Evolutionary conservation across 2,329 filamentous ascomycete genomes (phyloP).

Genomic region (Colletotrichum sp.): DNA sequence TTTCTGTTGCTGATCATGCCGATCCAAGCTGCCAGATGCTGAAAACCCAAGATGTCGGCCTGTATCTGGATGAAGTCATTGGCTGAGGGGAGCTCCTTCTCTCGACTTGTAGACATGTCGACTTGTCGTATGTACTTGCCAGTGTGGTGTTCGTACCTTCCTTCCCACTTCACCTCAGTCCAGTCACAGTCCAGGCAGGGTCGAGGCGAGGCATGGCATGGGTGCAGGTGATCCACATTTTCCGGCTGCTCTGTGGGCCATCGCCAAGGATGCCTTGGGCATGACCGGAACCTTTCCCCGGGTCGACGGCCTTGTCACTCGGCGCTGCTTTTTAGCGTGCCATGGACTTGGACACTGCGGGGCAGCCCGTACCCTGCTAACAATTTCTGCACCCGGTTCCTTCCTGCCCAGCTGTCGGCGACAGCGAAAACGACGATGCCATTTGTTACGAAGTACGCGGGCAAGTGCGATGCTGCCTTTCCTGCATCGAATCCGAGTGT

Average conservation of each 20-base stretch:
- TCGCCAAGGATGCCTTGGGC: neutral
- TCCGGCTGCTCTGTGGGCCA: neutral
- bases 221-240: neutral
- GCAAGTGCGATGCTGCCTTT: neutral
- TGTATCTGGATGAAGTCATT: neutral
- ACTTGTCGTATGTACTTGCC: neutral
- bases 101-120: neutral
- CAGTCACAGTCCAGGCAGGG: neutral
- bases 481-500: neutral
- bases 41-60: neutral
- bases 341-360: conserved; percentile 18
- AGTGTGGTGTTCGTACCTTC: neutral
- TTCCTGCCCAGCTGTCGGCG: neutral
- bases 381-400: neutral
- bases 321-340: neutral
- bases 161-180: neutral
- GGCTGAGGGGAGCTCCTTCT: neutral
- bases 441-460: neutral
- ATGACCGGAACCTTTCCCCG: conserved; percentile 21
- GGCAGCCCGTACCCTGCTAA: conserved; percentile 9
- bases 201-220: neutral
- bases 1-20: neutral
- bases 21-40: neutral
- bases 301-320: neutral
- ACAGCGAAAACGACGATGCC: neutral